These are phyloP conservation scores for Pythium guiyangense DNA, from an alignment of 352 stramenopile species.

Conservation along the genomic window DNA sequence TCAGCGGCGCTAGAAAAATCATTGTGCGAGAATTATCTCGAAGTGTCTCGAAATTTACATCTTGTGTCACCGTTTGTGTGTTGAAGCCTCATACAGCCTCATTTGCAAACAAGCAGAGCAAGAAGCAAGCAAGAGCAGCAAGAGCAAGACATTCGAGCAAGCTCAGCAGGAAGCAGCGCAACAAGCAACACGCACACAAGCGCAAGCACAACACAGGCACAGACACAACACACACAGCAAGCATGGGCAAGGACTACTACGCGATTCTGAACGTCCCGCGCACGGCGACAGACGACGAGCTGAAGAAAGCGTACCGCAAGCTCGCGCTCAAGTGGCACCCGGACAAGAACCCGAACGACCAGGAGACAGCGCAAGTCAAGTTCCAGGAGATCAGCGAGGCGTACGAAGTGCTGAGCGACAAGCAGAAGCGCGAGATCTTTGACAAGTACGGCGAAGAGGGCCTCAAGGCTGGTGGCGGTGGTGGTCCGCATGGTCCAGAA, in stretches of 20 bases:
- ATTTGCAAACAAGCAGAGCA: slow-evolving; percentile 6
- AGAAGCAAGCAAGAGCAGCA: background rate
- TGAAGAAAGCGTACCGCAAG: slow-evolving; percentile 87
- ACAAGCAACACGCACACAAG: too few species aligned
- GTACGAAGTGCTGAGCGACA: slow-evolving; percentile 93
- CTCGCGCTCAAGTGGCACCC: slow-evolving; percentile 91
- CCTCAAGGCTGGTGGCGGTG: slow-evolving; percentile 45
- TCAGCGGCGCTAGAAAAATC: background rate
- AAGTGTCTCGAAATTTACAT: slow-evolving; percentile 25
- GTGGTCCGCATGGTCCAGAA: slow-evolving; percentile 17
- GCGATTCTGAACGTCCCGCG: slow-evolving; percentile 62
- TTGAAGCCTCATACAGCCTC: slow-evolving; percentile 9
- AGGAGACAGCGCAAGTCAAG: slow-evolving; percentile 81
- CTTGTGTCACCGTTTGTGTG: background rate
- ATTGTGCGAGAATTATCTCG: slow-evolving; percentile 23
- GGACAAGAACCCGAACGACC: slow-evolving; percentile 90
- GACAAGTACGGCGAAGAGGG: slow-evolving; percentile 92
- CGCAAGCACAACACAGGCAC: too few species aligned
- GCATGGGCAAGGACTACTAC: slow-evolving; percentile 88
- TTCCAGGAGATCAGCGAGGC: slow-evolving; percentile 93
- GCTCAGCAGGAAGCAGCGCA: too few species aligned
- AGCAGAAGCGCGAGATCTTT: slow-evolving; percentile 90
- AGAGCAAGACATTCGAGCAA: too few species aligned
- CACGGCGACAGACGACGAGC: slow-evolving; percentile 66
- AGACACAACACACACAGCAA: slow-evolving; percentile 3